Conservation (phyloP, 768 basidiomycete genomes). For the Lactarius trivialis region DNA sequence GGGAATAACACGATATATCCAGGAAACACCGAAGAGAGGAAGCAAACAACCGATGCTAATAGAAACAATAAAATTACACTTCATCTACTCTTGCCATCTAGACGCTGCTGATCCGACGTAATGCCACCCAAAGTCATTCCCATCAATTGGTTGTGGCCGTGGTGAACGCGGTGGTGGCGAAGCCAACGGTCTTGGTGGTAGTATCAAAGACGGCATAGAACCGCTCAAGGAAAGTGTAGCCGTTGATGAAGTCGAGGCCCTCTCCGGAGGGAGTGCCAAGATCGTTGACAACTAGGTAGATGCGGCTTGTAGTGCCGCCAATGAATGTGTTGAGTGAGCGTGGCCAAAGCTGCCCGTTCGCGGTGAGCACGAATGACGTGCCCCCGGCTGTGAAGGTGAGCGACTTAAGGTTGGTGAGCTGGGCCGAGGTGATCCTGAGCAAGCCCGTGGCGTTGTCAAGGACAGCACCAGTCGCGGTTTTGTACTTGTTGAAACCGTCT, state of each 20-base stretch:
- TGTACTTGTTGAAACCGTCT: slow-evolving; percentile 32
- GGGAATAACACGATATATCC: background rate
- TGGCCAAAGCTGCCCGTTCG: slow-evolving; percentile 41
- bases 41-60: background rate
- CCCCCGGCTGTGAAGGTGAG: slow-evolving; percentile 32
- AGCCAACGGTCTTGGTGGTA: slow-evolving; percentile 46
- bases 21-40: background rate
- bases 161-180: slow-evolving; percentile 49
- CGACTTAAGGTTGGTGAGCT: slow-evolving; percentile 29
- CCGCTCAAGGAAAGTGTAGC: slow-evolving; percentile 49
- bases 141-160: slow-evolving; percentile 34
- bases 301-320: slow-evolving; percentile 32
- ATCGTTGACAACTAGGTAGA: slow-evolving; percentile 37
- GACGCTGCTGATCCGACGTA: background rate
- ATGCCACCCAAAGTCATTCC: background rate
- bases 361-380: slow-evolving; percentile 34
- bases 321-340: slow-evolving; percentile 39
- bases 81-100: background rate
- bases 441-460: slow-evolving; percentile 30
- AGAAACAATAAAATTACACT: background rate
- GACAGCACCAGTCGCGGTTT: slow-evolving; percentile 30
- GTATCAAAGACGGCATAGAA: slow-evolving; percentile 66
- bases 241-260: slow-evolving; percentile 53
- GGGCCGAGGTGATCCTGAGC: slow-evolving; percentile 26
- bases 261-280: slow-evolving; percentile 37